Base-by-base conservation (phyloP, 768 basidiomycete species). In the Tremella fuciformis region DNA sequence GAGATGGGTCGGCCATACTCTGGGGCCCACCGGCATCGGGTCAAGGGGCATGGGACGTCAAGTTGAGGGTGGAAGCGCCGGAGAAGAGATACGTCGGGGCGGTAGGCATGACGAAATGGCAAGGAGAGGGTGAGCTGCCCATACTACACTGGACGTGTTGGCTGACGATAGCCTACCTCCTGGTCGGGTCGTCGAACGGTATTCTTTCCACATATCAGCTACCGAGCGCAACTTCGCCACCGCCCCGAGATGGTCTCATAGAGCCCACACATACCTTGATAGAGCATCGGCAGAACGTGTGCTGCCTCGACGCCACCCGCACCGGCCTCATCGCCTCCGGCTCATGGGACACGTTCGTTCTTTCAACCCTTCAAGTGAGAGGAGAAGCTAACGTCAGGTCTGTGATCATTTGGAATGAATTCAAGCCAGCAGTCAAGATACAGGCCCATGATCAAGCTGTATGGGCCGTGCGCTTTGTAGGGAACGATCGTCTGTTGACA, bases 391-490 rank as follows among this genome's bases (percentile, higher is more conserved):
- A 65, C 50, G 21, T 52, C 70, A 97, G 93, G 74, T 91, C 94
- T 1, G 94, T 91, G 37, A 90, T 91, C 78, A 87, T 99, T 1
- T 97, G 92, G 91, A 85, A 85, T 76, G 81, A 88, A 68, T 91
- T 88, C 76, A 76, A 83, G 58, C 77, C 85, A 53, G 81, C 80
- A 8, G 84, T 88, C 66, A 87, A 88, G 60, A 82, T 99, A 53
- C 83, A 84, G 68, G 90, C 86, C 16, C 94, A 98, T 71, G 80
- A 87, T 55, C 89, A 92, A 76, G 87, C 94, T 8, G 93, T 98
- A 1, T 96, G 92, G 92, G 88, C 91, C 3, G 92, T 96, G 4
- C 78, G 89, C 47, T 86, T 86, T 19, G 78, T 97, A 25, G 86
- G 86, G 40, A 85, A 86, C 53, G 85, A 86, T 11, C 82, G 86